A percentile compares a stretch with the other conserved stretches of the same genome.
These are phyloP conservation scores for Kurtzmaniella quercitrusa DNA, from an alignment of 1,139 yeast species.

Conservation along the genomic window DNA sequence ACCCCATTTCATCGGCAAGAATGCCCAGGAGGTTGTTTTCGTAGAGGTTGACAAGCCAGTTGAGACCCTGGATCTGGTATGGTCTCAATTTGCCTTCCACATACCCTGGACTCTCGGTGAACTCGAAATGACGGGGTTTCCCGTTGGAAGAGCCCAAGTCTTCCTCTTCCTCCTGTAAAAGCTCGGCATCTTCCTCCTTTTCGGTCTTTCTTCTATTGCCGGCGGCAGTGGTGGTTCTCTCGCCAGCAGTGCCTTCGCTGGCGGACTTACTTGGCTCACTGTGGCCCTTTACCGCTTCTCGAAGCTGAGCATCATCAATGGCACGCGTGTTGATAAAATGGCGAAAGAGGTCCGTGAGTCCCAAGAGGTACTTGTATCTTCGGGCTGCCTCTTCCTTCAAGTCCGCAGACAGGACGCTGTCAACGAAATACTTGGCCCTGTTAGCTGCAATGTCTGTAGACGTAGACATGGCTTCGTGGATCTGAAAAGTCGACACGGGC, in stretches of 20 bases:
- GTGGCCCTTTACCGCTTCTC: constrained; percentile 41
- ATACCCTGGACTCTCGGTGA: constrained; percentile 78
- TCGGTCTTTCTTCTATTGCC: constrained; percentile 62
- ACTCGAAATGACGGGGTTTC: constrained; percentile 10
- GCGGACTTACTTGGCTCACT: neutral
- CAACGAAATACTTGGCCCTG: constrained; percentile 33
- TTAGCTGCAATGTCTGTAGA: constrained; percentile 16
- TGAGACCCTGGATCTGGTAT: constrained; percentile 56
- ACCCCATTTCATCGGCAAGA: constrained; percentile 49
- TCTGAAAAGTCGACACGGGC: neutral
- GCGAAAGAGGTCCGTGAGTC: constrained; percentile 80
- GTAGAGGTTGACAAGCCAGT: constrained; percentile 43
- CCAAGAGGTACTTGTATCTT: constrained; percentile 76
- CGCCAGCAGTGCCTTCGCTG: constrained; percentile 19
- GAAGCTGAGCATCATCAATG: constrained; percentile 63
- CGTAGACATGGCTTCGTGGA: constrained; percentile 1
- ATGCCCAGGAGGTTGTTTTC: constrained; percentile 44
- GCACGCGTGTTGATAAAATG: constrained; percentile 85
- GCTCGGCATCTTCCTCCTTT: constrained; percentile 89
- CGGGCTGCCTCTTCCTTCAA: constrained; percentile 42
- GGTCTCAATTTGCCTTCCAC: constrained; percentile 67
- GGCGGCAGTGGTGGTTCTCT: neutral
- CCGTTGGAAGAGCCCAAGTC: constrained; percentile 24
- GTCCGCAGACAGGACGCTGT: neutral
- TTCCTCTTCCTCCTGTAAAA: constrained; percentile 71